A percentile compares a stretch with the other conserved stretches of the same genome.
Evolutionary conservation across 2,329 filamentous ascomycete species (phyloP).

Genomic region (Mycocentrospora acerina): DNA sequence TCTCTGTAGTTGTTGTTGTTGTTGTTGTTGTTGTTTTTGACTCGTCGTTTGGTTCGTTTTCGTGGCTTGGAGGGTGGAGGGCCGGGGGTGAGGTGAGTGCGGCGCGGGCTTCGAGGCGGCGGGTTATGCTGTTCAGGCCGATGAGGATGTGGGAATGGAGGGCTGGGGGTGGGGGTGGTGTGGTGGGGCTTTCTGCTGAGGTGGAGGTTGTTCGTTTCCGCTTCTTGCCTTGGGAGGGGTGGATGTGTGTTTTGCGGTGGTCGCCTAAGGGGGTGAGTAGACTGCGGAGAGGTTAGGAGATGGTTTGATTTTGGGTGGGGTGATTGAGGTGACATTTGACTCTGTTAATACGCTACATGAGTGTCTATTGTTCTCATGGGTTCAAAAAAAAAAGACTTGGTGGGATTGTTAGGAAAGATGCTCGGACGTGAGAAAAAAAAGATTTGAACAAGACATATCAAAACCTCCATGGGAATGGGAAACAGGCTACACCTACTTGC

Average conservation of each 20-base stretch:
- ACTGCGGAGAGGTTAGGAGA: too few species aligned
- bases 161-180: constrained; percentile 47
- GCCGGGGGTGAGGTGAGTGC: constrained; percentile 19
- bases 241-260: constrained; percentile 57
- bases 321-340: too few species aligned
- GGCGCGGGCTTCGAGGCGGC: constrained; percentile 55
- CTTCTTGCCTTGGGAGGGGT: constrained; percentile 60
- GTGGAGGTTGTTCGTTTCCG: constrained; percentile 27
- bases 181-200: constrained; percentile 3
- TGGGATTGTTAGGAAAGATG: too few species aligned
- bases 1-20: too few species aligned
- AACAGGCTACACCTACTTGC: constrained; percentile 54
- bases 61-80: too few species aligned
- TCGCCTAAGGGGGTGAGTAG: constrained; percentile 65
- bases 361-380: too few species aligned
- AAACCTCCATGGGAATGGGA: constrained; percentile 1
- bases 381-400: too few species aligned
- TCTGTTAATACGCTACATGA: too few species aligned
- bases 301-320: too few species aligned
- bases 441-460: constrained; percentile 1
- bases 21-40: constrained; percentile 1
- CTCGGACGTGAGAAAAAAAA: too few species aligned
- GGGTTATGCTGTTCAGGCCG: constrained; percentile 65
- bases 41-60: too few species aligned
- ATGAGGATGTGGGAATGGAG: constrained; percentile 61